Evolutionary conservation across 768 basidiomycete genomes (phyloP), one percentile per base, ranked within the genome.

Genomic region (Phylloporus rhodoxanthus): DNA sequence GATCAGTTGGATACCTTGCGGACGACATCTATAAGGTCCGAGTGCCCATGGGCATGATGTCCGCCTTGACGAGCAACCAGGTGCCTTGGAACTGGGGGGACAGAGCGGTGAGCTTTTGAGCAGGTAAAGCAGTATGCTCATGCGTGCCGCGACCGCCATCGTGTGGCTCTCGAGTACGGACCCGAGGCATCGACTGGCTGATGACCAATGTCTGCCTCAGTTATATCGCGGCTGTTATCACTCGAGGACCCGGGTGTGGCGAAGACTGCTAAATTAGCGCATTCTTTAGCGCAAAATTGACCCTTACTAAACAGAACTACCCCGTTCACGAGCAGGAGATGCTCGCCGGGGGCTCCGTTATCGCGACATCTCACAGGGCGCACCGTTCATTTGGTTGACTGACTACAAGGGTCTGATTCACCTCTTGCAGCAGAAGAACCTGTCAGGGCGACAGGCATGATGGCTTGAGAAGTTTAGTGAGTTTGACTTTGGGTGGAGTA

Each of bases 251-350:
- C n/a, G n/a, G n/a, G n/a, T n/a, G n/a, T n/a, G n/a, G n/a, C n/a
- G n/a, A n/a, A n/a, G n/a, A n/a, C n/a, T n/a, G n/a, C n/a, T n/a
- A n/a, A n/a, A n/a, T n/a, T n/a, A n/a, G n/a, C n/a, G n/a, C n/a
- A n/a, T n/a, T n/a, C n/a, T n/a, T n/a, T n/a, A n/a, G 42, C 1
- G 50, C 47, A 0, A 74, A 72, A 40, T 50, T 73, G 4, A 69
- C 61, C 15, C 26, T 63, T 0, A 65, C 71, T 0, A 70, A 74
- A 44, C 69, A 70, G 19, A 73, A 73, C 34, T 73, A 74, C 30
- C 60, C 70, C 1, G 68, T 69, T 0, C 72, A 73, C 23, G 69
- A 74, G 44, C 66, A 68, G 7, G 70, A 75, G 29, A 57, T 74
- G 55, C 45, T 74, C 0, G 69, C 68, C 0, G 67, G 68, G 0